Evolutionary conservation across 345 rosid genomes (phyloP), one percentile per base, ranked within the genome.

Genomic region (Populus ilicifolia): DNA sequence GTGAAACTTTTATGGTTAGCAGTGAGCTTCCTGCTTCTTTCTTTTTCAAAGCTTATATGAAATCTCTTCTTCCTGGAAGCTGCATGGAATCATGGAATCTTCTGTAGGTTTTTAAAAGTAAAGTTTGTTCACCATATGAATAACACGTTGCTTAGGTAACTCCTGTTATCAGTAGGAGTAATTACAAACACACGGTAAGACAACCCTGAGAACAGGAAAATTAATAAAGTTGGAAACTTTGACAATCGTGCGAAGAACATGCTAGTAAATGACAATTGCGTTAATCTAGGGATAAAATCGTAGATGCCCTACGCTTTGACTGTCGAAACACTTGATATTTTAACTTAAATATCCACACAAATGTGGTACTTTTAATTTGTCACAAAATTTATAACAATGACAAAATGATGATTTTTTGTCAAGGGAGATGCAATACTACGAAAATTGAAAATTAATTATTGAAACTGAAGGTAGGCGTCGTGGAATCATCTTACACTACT

Each of bases 31-130:
- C 48, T 77, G 68, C 82, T 83, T 68, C 77, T 80, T 79, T 76
- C 27, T 33, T 82, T 74, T 65, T 41, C 46, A 72, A 56, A 61
- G 36, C 30, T 54, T 67, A 56, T 54, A 48, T 73, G 81, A 74
- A 41, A 52, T 44, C 81, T 75, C 88, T 85, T 76, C 85, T 89
- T 89, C 92, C 80, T 20, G 89, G 92, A 89, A 89, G 88, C 67
- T 89, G 88, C 92, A 83, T 67, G 78, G 52, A 39, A 75, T 71
- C 66, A 52, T 35, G 39, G 12, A 23, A 21, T 36, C 6, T 76
- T 2, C 30, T 39, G 43, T 38, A 25, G 39, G 54, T 6, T 65
- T 1, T 18, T 10, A 67, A 35, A 8, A 35, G 2, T 3, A 8
- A 67, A 11, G 29, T 25, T 39, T 39, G 16, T 9, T 36, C 25